phyloP scores from a whole-genome alignment of 1,139 yeast genomes.

The Kazachstania sp. region DNA sequence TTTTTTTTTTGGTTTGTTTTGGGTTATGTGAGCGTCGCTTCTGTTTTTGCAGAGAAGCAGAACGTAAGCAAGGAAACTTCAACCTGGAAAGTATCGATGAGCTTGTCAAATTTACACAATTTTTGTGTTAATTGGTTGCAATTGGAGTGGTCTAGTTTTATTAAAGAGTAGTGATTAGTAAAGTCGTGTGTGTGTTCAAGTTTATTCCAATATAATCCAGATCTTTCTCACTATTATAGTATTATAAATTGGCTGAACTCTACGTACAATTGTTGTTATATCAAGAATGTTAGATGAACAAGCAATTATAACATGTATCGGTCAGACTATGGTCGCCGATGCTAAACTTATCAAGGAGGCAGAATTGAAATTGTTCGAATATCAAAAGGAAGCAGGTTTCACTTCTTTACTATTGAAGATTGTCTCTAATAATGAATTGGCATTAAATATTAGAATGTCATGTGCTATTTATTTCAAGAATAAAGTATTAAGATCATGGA shows the following conservation, averaged over 20 bases:
- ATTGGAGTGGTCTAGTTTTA: background rate
- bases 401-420: conserved; percentile 49
- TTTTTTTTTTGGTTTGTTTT: too few relatives aligned
- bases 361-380: conserved; percentile 53
- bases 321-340: conserved; percentile 71
- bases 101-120: background rate
- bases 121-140: background rate
- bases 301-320: conserved; percentile 61
- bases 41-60: too few relatives aligned
- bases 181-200: background rate
- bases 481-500: conserved; percentile 52
- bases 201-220: background rate
- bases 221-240: background rate
- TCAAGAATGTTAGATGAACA: conserved; percentile 48
- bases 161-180: background rate
- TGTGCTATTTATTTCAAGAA: conserved; percentile 65
- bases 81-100: too few relatives aligned
- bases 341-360: conserved; percentile 57
- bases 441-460: conserved; percentile 46
- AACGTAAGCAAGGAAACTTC: too few relatives aligned
- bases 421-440: conserved; percentile 40
- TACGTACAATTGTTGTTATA: background rate
- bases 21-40: too few relatives aligned
- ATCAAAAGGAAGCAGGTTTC: conserved; percentile 50
- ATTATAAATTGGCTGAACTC: background rate